Base-by-base conservation (phyloP, 2,329 filamentous ascomycete species). In the Trichothecium roseum region DNA sequence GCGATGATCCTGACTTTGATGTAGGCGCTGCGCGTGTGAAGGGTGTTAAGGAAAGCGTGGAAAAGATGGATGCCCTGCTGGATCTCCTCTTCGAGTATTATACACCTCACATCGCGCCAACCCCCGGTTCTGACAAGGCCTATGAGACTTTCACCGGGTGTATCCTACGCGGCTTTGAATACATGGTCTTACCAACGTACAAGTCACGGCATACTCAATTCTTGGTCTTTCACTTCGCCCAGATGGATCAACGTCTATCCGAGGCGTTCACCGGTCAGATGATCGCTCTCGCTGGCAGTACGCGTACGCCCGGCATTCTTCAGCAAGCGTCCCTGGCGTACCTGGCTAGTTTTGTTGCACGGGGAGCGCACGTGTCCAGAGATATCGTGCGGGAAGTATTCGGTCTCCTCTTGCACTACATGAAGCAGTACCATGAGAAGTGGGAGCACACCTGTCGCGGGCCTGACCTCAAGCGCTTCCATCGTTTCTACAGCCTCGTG, bases 151-250 rank as follows among this genome's bases (percentile, higher is more conserved):
- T 94, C 46, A 80, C 84, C 36, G 77, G 84, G 37, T n/a, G n/a
- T n/a, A 69, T 98, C 28, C 69, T 96, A 18, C 74, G 79, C 33
- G 87, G 94, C 53, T 98, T 98, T 51, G 75, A 81, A 41, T 83
- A 76, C 52, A 85, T 87, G 50, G 86, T 98, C 40, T 71, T 98
- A 20, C 87, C 88, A 4, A 93, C 87, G 12, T 87, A 91, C 54
- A 84, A 86, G 46, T 94, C 87, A 17, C 80, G 91, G 24, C 89
- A 96, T 55, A 87, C 87, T 0, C 91, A 98, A 51, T 98, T 96
- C 49, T 74, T 98, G 32, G 72, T 96, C 34, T 98, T 98, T 60
- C 89, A 95, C 59, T 95, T 94, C 54, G 84, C 84, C 13, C 89
- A 98, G 57, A 74, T 74, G 39, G 84, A 85, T 8, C 78, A 83